Evolutionary conservation across 257 asterid species (phyloP).

Genomic region (Nicotiana undulata): DNA sequence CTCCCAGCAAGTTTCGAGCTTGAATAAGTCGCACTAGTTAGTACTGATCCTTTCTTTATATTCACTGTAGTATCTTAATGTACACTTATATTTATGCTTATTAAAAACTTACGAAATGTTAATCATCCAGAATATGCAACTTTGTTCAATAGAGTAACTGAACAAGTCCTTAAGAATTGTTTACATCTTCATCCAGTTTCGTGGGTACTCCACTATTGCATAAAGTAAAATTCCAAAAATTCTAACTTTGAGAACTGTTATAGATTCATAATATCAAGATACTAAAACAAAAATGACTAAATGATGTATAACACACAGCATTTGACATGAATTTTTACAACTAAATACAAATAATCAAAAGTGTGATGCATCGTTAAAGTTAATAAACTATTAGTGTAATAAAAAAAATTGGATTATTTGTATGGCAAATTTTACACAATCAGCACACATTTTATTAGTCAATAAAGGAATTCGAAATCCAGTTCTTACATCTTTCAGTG

Average conservation of each 20-base stretch:
- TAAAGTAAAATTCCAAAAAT: background rate
- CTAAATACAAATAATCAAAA: background rate
- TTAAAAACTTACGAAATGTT: background rate
- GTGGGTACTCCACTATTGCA: background rate
- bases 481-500: conserved; percentile 61
- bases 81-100: background rate
- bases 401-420: background rate
- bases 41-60: background rate
- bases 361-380: conserved; percentile 5
- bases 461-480: background rate
- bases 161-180: background rate
- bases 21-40: background rate
- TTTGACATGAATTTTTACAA: background rate
- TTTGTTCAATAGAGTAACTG: background rate
- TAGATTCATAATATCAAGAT: background rate
- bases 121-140: background rate
- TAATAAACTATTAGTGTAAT: background rate
- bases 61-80: background rate
- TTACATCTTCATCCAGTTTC: background rate
- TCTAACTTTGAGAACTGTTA: background rate
- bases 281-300: background rate
- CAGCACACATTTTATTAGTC: background rate
- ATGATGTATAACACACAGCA: background rate
- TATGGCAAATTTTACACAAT: background rate
- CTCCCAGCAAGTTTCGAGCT: background rate